Base-by-base conservation (phyloP, 1,284 basidiomycete genomes). In the Trametes versicolor region DNA sequence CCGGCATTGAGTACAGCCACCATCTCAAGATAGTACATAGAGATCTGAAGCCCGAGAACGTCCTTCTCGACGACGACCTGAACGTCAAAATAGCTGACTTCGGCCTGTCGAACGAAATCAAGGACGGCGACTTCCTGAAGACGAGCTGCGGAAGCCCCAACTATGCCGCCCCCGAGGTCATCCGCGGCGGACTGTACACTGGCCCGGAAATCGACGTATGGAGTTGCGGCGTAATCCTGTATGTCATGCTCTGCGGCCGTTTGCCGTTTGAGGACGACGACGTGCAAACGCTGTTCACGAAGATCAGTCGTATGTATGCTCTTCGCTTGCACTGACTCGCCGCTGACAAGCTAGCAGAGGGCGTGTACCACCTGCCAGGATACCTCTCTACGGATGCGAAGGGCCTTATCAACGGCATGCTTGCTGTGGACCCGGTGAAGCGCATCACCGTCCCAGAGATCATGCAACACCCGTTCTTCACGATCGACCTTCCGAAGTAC, bases 171-270 rank as follows among this genome's bases (percentile, higher is more conserved):
- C 96, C 96, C 1, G 96, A 98, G 75, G 96, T 98, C 72, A 97
- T 98, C 72, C 87, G 91, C 25, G 96, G 96, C 17, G 94, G 94
- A 64, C 84, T 97, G 9, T 98, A 98, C 75, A 95, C 95, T 1
- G 96, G 96, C 0, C 96, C 96, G 0, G 96, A 97, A 78, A 97
- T 98, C 72, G 96, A 98, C 73, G 95, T 98, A n/a, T 98, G 96
- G 96, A 95, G 93, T 72, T 94, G 94, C 63, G 96, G 96, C 0
- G 96, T 98, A 37, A 98, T 98, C 72, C 85, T 98, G 62, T 98
- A 96, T 79, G 96, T 98, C 57, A 95, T 98, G 89, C 85, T 98
- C 7, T 96, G 93, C 74, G 96, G 96, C 13, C 84, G 93, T 57
- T 83, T 98, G 47, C 96, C 96, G 0, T 98, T 98, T 75, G 96